A percentile compares a stretch with the other conserved stretches of the same genome.
Evolutionary conservation across 1,139 yeast genomes (phyloP).

Genomic region (Saccharomyces hybrid): DNA sequence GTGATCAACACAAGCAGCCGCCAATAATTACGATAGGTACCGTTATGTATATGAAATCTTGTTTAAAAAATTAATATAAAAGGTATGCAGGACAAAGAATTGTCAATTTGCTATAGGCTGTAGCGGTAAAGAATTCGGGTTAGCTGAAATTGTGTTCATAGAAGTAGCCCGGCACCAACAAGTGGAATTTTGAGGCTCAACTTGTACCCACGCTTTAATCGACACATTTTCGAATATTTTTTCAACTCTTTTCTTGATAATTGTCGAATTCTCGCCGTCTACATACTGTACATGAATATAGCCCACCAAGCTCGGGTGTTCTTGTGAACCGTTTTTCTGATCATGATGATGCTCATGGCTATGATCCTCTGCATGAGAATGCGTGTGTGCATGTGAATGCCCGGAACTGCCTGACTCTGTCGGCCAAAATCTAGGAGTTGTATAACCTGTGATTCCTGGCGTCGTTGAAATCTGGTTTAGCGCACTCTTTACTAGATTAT

Average conservation of each 20-base stretch:
- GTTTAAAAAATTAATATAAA: neutral
- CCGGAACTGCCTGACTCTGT: conserved; percentile 31
- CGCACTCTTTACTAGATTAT: conserved; percentile 51
- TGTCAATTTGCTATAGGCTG: neutral
- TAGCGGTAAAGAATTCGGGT: neutral
- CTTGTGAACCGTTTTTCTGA: conserved; percentile 10
- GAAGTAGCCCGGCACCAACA: conserved; percentile 46
- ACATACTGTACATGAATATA: conserved; percentile 62
- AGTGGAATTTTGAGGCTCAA: conserved; percentile 48
- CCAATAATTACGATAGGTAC: neutral
- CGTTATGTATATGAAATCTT: neutral
- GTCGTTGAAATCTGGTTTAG: conserved; percentile 59
- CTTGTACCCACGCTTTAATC: conserved; percentile 52
- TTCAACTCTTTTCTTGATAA: conserved; percentile 56
- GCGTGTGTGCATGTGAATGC: conserved; percentile 23
- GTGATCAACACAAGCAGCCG: neutral
- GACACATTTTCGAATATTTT: conserved; percentile 34
- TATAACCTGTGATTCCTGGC: conserved; percentile 76
- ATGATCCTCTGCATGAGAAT: conserved; percentile 27
- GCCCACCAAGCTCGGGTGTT: conserved; percentile 37
- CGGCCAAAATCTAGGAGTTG: conserved; percentile 91
- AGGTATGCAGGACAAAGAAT: neutral
- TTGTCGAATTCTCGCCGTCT: conserved; percentile 58
- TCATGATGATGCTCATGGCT: conserved; percentile 15
- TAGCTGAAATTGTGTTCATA: conserved; percentile 8